A percentile compares a stretch with the other conserved stretches of the same genome.
Evolutionary conservation across 2,329 filamentous ascomycete genomes (phyloP).

Genomic region (Verticillium isaacii): DNA sequence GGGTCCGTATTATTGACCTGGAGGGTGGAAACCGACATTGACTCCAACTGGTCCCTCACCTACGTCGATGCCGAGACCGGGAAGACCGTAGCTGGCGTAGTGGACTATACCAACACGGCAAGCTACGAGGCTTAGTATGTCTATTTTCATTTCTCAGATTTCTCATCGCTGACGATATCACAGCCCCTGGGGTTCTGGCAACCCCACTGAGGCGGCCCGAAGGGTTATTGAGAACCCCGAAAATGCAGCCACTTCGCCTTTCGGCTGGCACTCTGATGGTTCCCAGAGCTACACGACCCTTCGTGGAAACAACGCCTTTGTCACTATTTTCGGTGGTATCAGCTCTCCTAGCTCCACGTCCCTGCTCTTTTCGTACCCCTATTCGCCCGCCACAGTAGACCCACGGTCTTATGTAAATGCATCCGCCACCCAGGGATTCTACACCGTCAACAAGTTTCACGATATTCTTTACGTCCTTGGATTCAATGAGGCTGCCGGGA

Average conservation of each 20-base stretch:
- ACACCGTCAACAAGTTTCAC: constrained; percentile 50
- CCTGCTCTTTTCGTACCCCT: constrained; percentile 36
- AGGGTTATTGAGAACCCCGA: constrained; percentile 36
- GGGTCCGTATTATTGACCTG: constrained; percentile 40
- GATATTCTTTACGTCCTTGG: constrained; percentile 49
- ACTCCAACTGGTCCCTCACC: constrained; percentile 46
- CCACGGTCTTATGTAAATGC: constrained; percentile 38
- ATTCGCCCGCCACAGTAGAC: constrained; percentile 21
- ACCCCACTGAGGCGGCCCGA: constrained; percentile 40
- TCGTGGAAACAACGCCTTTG: constrained; percentile 49
- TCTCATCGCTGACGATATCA: constrained; percentile 2
- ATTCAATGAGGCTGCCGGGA: constrained; percentile 48
- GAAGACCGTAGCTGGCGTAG: constrained; percentile 38
- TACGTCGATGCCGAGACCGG: constrained; percentile 44
- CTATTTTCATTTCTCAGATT: neutral
- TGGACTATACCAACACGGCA: constrained; percentile 49
- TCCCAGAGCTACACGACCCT: constrained; percentile 38
- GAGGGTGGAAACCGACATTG: constrained; percentile 48
- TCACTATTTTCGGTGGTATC: constrained; percentile 41
- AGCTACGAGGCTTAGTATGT: constrained; percentile 44
- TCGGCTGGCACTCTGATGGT: constrained; percentile 44
- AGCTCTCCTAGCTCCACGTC: constrained; percentile 30
- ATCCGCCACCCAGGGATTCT: constrained; percentile 50
- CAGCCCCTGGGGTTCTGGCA: constrained; percentile 44
- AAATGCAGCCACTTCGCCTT: constrained; percentile 34